Evolutionary conservation across 768 basidiomycete genomes (phyloP).

Genomic region (Tylopilus sp.): DNA sequence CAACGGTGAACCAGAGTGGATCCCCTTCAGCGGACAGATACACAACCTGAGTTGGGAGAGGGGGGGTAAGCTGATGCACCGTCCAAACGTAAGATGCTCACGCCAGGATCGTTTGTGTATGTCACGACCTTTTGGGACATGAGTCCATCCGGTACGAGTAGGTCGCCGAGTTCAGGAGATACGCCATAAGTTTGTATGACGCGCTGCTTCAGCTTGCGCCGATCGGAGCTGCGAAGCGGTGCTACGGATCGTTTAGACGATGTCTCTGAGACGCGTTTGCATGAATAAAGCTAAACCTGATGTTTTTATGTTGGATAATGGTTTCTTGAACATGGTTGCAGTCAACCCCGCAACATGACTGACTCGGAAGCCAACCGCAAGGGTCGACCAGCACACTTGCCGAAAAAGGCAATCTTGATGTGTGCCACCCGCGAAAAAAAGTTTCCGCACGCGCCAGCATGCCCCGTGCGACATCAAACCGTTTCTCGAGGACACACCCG

Average conservation of each 20-base stretch:
- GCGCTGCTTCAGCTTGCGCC: constrained; percentile 66
- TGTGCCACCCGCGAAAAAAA: background rate
- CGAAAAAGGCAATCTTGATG: constrained; percentile 17
- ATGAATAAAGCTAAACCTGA: constrained; percentile 38
- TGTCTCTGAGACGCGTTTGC: background rate
- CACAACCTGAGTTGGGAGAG: constrained; percentile 43
- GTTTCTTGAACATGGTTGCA: constrained; percentile 73
- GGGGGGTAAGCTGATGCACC: background rate
- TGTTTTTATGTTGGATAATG: constrained; percentile 63
- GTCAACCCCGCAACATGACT: background rate
- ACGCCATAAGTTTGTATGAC: constrained; percentile 46
- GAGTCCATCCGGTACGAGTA: constrained; percentile 73
- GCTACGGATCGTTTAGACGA: constrained; percentile 32
- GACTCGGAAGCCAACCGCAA: too few relatives aligned
- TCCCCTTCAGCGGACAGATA: constrained; percentile 65
- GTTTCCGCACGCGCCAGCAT: constrained; percentile 24
- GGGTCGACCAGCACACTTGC: background rate
- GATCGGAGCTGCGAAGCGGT: constrained; percentile 69
- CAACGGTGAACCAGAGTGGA: constrained; percentile 76
- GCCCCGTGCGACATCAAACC: constrained; percentile 78
- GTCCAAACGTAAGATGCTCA: constrained; percentile 25
- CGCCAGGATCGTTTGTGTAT: constrained; percentile 62
- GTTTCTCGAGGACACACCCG: constrained; percentile 68
- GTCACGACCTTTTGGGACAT: constrained; percentile 65
- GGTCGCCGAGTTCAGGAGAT: constrained; percentile 57